Evolutionary conservation across 176 grass and related monocot genomes (phyloP).

Genomic region (Carex myosuroides): DNA sequence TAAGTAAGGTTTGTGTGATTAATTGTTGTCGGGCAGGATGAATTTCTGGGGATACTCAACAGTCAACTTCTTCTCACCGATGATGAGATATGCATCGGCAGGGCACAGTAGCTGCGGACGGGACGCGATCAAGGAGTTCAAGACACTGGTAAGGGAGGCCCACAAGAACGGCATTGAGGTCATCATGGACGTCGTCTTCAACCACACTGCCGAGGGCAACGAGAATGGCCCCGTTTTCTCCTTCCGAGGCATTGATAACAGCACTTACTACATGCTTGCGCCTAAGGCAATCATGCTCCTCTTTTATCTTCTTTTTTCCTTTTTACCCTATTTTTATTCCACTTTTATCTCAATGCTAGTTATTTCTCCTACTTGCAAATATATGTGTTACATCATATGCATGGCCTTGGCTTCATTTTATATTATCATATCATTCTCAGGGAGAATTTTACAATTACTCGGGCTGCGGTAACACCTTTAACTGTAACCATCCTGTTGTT

Average conservation of each 20-base stretch:
- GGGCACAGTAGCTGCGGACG: slow-evolving; percentile 49
- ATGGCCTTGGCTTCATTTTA: not conserved
- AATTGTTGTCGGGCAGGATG: slow-evolving; percentile 40
- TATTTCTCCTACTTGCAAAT: not conserved
- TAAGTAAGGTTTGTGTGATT: not conserved
- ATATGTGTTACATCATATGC: not conserved
- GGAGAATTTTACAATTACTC: slow-evolving; percentile 98
- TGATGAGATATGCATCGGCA: slow-evolving; percentile 71
- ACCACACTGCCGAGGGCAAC: slow-evolving; percentile 98
- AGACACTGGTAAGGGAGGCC: slow-evolving; percentile 75
- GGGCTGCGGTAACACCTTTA: slow-evolving; percentile 97
- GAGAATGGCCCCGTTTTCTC: slow-evolving; percentile 93
- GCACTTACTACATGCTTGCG: slow-evolving; percentile 97
- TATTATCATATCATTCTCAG: slow-evolving; percentile 40
- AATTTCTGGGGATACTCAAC: slow-evolving; percentile 99
- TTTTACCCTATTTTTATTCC: not conserved
- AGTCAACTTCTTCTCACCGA: slow-evolving; percentile 89
- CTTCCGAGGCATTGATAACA: slow-evolving; percentile 93
- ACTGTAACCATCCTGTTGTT: slow-evolving; percentile 95
- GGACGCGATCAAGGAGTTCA: slow-evolving; percentile 92
- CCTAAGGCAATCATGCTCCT: slow-evolving; percentile 50
- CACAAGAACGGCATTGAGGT: slow-evolving; percentile 96
- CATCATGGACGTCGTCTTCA: slow-evolving; percentile 96
- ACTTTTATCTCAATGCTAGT: not conserved
- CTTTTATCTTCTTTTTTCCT: not conserved